Base-by-base conservation (phyloP, 345 rosid species). In the Citrus sp. region DNA sequence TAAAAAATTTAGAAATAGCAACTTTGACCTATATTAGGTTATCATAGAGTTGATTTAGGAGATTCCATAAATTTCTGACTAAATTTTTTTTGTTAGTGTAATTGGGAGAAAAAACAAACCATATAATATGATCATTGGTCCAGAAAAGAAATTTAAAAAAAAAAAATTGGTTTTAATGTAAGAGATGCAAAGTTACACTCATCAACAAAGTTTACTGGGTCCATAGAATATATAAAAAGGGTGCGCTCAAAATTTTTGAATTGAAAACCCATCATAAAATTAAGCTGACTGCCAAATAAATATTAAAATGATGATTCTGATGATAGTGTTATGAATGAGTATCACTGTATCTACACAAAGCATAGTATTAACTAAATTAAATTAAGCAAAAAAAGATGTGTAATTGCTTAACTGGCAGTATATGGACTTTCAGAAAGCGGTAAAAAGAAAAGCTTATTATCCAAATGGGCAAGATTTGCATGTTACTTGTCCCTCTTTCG, bases 391-490 rank as follows among this genome's bases (percentile, higher is more conserved):
- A 24, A 37, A 46, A 37, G 35, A 28, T 24, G 38, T 21, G 67
- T 68, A 75, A 64, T 65, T 62, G 80, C 59, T 28, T 51, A 46
- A 61, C 65, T 67, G 72, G 55, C 70, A 78, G 54, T 62, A 42
- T 37, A 28, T 60, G 71, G 76, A 37, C 14, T 25, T 49, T 6
- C 51, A 54, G 42, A 73, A 76, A 80, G 76, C n/a, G 60, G 78
- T 80, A 77, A 83, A 78, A 76, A 19, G 38, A 70, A 77, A 80
- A 65, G 79, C 54, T 75, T 42, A 70, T 73, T 76, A 68, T 77
- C 78, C 62, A 85, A 84, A 82, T 80, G 85, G 84, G 87, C 89
- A 84, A 86, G 85, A 55, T 84, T 85, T 87, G 92, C 91, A 88
- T 87, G 90, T 84, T 81, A 71, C 85, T 75, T 66, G 81, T 70